Conservation (phyloP, 768 basidiomycete species). For the Leccinum rimulosum region DNA sequence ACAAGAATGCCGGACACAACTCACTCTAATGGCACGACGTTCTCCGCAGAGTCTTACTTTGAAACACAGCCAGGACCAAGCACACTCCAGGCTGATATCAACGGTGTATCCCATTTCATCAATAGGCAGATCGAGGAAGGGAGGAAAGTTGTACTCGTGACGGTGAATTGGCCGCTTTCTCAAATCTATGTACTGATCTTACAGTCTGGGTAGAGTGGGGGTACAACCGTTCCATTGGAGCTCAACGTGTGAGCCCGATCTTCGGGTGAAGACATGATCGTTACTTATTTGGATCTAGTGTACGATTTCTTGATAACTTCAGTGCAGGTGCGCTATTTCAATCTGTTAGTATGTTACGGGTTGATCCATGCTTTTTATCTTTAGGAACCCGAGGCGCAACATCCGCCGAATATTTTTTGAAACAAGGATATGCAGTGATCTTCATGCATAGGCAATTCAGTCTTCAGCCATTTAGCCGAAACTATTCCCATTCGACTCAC, state of each 20-base stretch:
- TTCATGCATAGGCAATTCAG: constrained; percentile 99
- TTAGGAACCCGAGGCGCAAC: constrained; percentile 94
- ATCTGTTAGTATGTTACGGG: neutral
- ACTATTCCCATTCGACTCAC: constrained; percentile 97
- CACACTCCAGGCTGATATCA: constrained; percentile 66
- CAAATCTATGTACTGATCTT: constrained; percentile 12
- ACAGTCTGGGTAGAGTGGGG: constrained; percentile 71
- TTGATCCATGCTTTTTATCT: constrained; percentile 6
- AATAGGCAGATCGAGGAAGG: constrained; percentile 59
- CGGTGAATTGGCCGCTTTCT: constrained; percentile 52
- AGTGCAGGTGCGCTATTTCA: constrained; percentile 70
- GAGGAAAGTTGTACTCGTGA: constrained; percentile 87
- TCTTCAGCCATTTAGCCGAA: constrained; percentile 93
- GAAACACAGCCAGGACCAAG: constrained; percentile 80
- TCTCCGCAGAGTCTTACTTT: constrained; percentile 91
- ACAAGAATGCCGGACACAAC: constrained; percentile 19
- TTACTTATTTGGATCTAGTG: constrained; percentile 49
- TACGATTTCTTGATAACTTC: constrained; percentile 98
- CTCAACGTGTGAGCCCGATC: constrained; percentile 87
- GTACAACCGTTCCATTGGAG: constrained; percentile 96
- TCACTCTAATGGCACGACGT: constrained; percentile 31
- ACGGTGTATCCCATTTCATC: constrained; percentile 66
- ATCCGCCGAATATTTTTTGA: constrained; percentile 96
- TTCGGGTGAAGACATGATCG: constrained; percentile 3
- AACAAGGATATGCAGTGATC: constrained; percentile 93